Evolutionary conservation across 371 early-diverging fungal genomes (phyloP).

Genomic region (Mucor racemosus): DNA sequence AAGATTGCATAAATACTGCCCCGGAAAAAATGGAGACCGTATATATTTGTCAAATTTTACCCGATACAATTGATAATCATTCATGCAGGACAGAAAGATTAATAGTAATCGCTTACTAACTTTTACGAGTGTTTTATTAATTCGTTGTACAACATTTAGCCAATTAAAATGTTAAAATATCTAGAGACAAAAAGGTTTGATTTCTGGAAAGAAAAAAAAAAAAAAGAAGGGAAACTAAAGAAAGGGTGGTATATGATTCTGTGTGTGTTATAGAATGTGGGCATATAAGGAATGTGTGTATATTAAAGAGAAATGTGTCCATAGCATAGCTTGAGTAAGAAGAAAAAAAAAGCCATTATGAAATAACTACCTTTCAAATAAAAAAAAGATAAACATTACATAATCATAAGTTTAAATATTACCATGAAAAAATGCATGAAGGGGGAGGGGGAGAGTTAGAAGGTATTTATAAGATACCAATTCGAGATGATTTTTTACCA

Average conservation of each 20-base stretch:
- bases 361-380: not conserved
- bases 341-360: not conserved
- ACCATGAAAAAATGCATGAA: not conserved
- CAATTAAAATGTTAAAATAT: not conserved
- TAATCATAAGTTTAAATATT: not conserved
- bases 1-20: not conserved
- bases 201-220: not conserved
- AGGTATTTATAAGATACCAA: constrained; percentile 38
- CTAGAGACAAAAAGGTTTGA: constrained; percentile 4
- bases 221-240: constrained; percentile 4
- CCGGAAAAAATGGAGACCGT: not conserved
- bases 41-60: constrained; percentile 3
- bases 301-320: not conserved
- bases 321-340: not conserved
- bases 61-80: not conserved
- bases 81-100: not conserved
- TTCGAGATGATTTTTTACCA: constrained; percentile 50
- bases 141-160: constrained; percentile 9
- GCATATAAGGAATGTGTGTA: not conserved
- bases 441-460: not conserved
- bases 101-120: constrained; percentile 1
- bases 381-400: not conserved
- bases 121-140: constrained; percentile 2
- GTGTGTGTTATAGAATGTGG: not conserved
- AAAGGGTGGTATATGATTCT: constrained; percentile 13